A percentile compares a stretch with the other conserved stretches of the same genome.
Evolutionary conservation across 2,329 filamentous ascomycete species (phyloP).

Genomic region (Dactylellina haptotyla): DNA sequence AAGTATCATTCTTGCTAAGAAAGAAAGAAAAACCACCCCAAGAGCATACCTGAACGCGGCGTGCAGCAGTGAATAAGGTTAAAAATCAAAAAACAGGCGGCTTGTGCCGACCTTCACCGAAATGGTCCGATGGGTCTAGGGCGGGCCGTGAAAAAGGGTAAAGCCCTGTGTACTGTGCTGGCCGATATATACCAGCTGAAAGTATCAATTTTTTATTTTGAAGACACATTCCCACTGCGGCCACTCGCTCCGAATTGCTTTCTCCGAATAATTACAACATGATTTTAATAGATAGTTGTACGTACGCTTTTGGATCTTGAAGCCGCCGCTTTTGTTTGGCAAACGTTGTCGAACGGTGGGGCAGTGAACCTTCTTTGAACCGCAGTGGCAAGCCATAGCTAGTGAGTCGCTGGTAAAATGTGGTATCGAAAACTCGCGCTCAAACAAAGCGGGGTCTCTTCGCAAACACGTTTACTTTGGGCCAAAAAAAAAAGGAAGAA

Average conservation of each 20-base stretch:
- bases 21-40: neutral
- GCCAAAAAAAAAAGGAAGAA: too few relatives aligned
- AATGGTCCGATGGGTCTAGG: slow-evolving; percentile 24
- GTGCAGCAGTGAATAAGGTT: slow-evolving; percentile 37
- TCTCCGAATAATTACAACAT: too few relatives aligned
- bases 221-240: too few relatives aligned
- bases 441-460: neutral
- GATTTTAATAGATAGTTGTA: neutral
- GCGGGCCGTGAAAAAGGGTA: slow-evolving; percentile 14
- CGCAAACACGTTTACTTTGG: neutral
- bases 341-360: neutral
- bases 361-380: slow-evolving; percentile 7
- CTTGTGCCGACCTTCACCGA: slow-evolving; percentile 33
- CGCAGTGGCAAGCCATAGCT: neutral
- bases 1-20: slow-evolving; percentile 5
- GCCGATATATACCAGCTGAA: neutral
- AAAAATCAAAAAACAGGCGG: slow-evolving; percentile 34
- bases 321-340: neutral
- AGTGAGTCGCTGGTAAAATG: neutral
- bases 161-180: slow-evolving; percentile 6
- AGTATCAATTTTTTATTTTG: neutral
- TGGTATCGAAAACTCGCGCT: neutral
- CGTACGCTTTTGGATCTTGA: neutral
- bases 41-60: slow-evolving; percentile 11
- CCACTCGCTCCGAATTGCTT: neutral